These are phyloP conservation scores for Fusarium nanum DNA, from an alignment of 2,329 filamentous ascomycete species.

Conservation along the genomic window DNA sequence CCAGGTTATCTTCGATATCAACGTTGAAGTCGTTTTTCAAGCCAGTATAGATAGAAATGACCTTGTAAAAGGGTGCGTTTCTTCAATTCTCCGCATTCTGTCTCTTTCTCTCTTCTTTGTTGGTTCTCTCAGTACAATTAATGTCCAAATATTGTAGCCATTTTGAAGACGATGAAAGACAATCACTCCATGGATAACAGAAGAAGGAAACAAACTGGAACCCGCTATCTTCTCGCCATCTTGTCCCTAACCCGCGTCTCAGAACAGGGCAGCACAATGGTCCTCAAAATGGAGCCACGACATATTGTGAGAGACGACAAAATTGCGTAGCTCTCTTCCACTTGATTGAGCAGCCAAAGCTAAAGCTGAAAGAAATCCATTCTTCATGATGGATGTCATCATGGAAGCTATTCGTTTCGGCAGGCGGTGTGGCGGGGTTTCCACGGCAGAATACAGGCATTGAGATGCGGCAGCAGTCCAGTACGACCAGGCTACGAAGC, in stretches of 20 bases:
- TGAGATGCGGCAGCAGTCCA: conserved; percentile 8
- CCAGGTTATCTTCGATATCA: background rate
- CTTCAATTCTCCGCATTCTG: background rate
- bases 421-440: conserved; percentile 45
- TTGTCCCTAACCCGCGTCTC: background rate
- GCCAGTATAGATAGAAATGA: background rate
- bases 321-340: background rate
- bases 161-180: background rate
- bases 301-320: background rate
- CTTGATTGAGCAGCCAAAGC: background rate
- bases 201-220: background rate
- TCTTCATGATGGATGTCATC: conserved; percentile 16
- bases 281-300: no score
- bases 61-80: background rate
- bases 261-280: background rate
- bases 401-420: conserved; percentile 30
- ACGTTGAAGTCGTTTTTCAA: background rate
- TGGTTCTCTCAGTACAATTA: background rate
- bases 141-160: no score
- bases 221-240: background rate
- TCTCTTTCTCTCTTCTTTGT: background rate
- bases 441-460: conserved; percentile 30
- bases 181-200: background rate
- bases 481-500: conserved; percentile 51
- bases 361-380: background rate